These are phyloP conservation scores for Candida maltosa DNA, from an alignment of 805 yeast genomes.

Conservation along the genomic window DNA sequence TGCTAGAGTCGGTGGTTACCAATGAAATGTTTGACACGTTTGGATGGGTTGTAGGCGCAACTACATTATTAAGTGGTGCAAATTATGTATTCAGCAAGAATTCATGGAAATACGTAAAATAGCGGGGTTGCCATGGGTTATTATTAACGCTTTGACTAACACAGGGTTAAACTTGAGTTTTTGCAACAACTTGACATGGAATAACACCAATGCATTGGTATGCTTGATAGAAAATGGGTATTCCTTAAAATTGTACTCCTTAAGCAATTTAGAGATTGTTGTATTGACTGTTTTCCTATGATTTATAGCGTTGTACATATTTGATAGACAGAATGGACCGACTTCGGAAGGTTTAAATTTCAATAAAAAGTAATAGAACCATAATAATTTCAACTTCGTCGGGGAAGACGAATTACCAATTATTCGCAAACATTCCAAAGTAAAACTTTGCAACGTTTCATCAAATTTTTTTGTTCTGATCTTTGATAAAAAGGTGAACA, in stretches of 20 bases:
- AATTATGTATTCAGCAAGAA: conserved; percentile 69
- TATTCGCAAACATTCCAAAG: conserved; percentile 1
- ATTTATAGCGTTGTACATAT: background rate
- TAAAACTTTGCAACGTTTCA: background rate
- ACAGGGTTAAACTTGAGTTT: conserved; percentile 2
- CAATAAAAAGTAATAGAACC: conserved; percentile 7
- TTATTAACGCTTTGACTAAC: conserved; percentile 6
- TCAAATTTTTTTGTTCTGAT: conserved; percentile 1
- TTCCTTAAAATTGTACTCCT: background rate
- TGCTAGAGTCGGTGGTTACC: conserved; percentile 19
- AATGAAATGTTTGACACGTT: conserved; percentile 18
- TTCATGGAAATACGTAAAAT: conserved; percentile 56
- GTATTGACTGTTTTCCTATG: conserved; percentile 1
- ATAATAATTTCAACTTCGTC: background rate
- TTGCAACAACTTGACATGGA: conserved; percentile 3
- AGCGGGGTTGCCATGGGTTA: conserved; percentile 7
- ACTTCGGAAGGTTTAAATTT: conserved; percentile 3
- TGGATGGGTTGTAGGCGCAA: conserved; percentile 36
- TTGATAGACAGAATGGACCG: conserved; percentile 6
- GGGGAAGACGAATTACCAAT: background rate
- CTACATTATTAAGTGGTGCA: conserved; percentile 76
- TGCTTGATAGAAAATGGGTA: background rate
- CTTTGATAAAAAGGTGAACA: conserved; percentile 1
- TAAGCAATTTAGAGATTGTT: background rate
- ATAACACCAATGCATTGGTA: conserved; percentile 1